Evolutionary conservation across 148 eudicot genomes (phyloP).

Genomic region (Persicaria tinctoria): DNA sequence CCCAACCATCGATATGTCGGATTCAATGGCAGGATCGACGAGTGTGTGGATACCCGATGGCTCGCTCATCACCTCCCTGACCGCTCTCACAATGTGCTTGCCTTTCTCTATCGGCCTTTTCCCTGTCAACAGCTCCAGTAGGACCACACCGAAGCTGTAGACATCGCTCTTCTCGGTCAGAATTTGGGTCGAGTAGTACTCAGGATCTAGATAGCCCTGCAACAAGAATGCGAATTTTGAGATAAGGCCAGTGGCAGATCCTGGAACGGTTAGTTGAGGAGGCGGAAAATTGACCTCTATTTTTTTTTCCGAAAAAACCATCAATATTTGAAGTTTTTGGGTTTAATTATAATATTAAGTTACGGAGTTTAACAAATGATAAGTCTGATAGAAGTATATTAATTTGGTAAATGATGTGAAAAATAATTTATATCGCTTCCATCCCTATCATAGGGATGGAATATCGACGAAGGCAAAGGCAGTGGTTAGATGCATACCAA

Average conservation of each 20-base stretch:
- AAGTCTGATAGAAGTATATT: no score
- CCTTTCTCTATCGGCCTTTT: slow-evolving; percentile 60
- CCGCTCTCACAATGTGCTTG: slow-evolving; percentile 51
- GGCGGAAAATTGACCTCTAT: no score
- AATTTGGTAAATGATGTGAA: no score
- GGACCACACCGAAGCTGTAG: slow-evolving; percentile 64
- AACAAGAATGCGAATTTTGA: neutral
- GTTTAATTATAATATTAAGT: no score
- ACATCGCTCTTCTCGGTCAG: slow-evolving; percentile 80
- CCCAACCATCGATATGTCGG: slow-evolving; percentile 30
- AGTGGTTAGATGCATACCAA: slow-evolving; percentile 33
- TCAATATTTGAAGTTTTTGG: no score
- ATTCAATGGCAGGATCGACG: slow-evolving; percentile 38
- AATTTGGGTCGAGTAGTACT: slow-evolving; percentile 68
- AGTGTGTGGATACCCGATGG: slow-evolving; percentile 39
- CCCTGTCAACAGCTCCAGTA: slow-evolving; percentile 60
- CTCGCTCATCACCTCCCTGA: slow-evolving; percentile 40
- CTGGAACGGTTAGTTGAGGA: no score
- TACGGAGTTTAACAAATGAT: no score
- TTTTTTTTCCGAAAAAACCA: no score
- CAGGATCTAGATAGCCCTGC: slow-evolving; percentile 86
- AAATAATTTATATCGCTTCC: no score
- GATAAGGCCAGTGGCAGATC: neutral
- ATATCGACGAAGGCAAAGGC: neutral
- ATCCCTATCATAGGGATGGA: no score